Evolutionary conservation across 768 basidiomycete genomes (phyloP).

Genomic region (Hypholoma sublateritium): DNA sequence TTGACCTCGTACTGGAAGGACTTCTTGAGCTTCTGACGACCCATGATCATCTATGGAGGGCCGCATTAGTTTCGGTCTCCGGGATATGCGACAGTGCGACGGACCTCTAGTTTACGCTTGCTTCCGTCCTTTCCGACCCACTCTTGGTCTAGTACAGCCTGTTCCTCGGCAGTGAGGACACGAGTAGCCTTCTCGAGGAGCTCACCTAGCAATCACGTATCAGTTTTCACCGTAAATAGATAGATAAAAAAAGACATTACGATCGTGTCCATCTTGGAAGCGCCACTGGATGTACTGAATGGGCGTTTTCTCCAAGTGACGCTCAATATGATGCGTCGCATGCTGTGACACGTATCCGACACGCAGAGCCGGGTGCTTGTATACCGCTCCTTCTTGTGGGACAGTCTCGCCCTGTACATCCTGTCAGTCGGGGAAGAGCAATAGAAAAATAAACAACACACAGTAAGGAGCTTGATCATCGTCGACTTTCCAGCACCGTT

Average conservation of each 20-base stretch:
- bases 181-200: constrained; percentile 90
- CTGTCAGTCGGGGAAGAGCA: constrained; percentile 4
- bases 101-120: constrained; percentile 86
- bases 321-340: constrained; percentile 95
- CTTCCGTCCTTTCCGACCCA: constrained; percentile 92
- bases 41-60: constrained; percentile 69
- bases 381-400: constrained; percentile 89
- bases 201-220: constrained; percentile 54
- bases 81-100: constrained; percentile 13
- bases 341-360: constrained; percentile 98
- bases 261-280: constrained; percentile 98
- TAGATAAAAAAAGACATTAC: constrained; percentile 42
- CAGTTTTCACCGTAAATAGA: too few species aligned
- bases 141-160: constrained; percentile 72
- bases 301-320: constrained; percentile 94
- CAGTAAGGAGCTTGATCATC: constrained; percentile 90
- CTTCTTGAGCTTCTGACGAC: constrained; percentile 97
- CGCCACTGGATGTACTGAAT: constrained; percentile 98
- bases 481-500: constrained; percentile 98
- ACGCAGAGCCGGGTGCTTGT: constrained; percentile 91
- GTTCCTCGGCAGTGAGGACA: constrained; percentile 86
- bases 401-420: constrained; percentile 75
- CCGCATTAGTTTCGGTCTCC: neutral
- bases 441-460: constrained; percentile 29
- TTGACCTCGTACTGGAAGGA: constrained; percentile 91